Conservation (phyloP, 2,329 filamentous ascomycete genomes). For the Paraphoma sp. region DNA sequence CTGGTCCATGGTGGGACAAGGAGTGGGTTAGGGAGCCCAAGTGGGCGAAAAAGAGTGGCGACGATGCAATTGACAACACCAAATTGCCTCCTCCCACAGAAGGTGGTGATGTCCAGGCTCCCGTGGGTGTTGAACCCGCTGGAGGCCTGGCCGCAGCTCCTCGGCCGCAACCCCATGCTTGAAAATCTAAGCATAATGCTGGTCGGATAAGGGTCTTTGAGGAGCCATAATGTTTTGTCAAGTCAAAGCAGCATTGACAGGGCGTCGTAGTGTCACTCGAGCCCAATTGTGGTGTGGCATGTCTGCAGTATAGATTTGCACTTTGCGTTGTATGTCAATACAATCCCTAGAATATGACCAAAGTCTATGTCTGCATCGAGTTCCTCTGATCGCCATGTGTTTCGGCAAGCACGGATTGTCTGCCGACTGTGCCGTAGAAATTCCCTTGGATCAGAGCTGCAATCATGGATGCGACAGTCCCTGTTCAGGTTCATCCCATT, state of each 20-base stretch:
- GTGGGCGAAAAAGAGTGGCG: slow-evolving; percentile 51
- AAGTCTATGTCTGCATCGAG: neutral
- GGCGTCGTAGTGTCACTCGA: neutral
- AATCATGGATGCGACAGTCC: slow-evolving; percentile 1
- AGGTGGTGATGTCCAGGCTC: slow-evolving; percentile 23
- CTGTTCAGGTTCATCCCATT: slow-evolving; percentile 12
- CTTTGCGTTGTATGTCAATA: neutral
- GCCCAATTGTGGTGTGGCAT: too few species aligned
- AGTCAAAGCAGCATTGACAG: neutral
- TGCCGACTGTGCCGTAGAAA: too few species aligned
- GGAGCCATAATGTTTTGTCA: neutral
- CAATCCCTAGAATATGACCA: neutral
- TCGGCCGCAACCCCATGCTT: neutral
- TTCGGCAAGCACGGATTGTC: too few species aligned
- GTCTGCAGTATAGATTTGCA: neutral
- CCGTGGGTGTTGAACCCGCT: slow-evolving; percentile 20
- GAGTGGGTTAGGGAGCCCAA: slow-evolving; percentile 68
- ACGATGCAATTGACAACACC: slow-evolving; percentile 41
- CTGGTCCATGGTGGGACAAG: slow-evolving; percentile 84
- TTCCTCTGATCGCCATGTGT: too few species aligned
- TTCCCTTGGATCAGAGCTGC: too few species aligned
- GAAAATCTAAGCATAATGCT: neutral
- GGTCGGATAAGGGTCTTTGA: neutral
- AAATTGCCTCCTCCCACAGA: slow-evolving; percentile 36
- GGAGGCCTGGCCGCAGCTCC: slow-evolving; percentile 13